These are phyloP conservation scores for Trichaptum fuscoviolaceum DNA, from an alignment of 768 basidiomycete species.

Conservation along the genomic window DNA sequence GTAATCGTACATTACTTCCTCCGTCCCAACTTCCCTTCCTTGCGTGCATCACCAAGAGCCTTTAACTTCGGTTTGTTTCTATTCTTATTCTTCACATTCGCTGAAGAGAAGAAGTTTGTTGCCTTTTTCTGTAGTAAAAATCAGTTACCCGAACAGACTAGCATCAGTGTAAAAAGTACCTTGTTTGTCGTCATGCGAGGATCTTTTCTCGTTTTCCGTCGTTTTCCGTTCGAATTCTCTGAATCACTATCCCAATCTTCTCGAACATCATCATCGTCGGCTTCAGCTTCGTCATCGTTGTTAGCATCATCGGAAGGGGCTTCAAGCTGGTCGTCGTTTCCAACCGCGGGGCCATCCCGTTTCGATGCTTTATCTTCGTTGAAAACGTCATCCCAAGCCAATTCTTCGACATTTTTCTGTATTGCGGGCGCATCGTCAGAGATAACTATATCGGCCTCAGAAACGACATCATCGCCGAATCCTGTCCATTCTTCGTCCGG, in stretches of 20 bases:
- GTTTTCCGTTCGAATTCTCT: constrained; percentile 30
- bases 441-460: constrained; percentile 7
- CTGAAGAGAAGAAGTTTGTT: constrained; percentile 79
- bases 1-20: background rate
- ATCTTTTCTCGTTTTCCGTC: constrained; percentile 45
- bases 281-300: constrained; percentile 22
- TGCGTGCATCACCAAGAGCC: background rate
- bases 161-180: constrained; percentile 32
- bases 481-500: constrained; percentile 24
- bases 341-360: constrained; percentile 14
- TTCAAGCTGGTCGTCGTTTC: constrained; percentile 15
- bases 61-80: constrained; percentile 38
- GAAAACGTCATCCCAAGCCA: constrained; percentile 89
- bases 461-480: constrained; percentile 14
- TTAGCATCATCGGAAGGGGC: constrained; percentile 11
- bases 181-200: constrained; percentile 93
- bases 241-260: constrained; percentile 24
- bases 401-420: constrained; percentile 36
- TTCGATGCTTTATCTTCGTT: constrained; percentile 38
- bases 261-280: constrained; percentile 15
- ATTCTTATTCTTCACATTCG: constrained; percentile 87
- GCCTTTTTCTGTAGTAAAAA: constrained; percentile 64
- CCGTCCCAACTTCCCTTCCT: background rate
- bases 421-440: background rate
- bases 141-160: constrained; percentile 5